Evolutionary conservation across 169 alveolate genomes (phyloP).

Genomic region (Cryptosporidium sp.): DNA sequence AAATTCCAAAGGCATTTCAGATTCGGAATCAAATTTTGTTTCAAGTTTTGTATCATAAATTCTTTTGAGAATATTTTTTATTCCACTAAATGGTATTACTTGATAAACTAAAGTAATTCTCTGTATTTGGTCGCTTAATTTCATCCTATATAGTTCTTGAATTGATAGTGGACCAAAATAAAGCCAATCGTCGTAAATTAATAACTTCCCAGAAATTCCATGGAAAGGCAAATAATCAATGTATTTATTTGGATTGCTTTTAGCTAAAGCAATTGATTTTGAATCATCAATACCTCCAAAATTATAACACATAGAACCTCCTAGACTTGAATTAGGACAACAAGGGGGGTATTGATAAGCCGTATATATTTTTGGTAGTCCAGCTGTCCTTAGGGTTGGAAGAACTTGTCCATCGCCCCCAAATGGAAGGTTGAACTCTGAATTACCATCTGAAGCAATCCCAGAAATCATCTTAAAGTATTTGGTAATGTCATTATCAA

Average conservation of each 20-base stretch:
- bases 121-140: slow-evolving; percentile 47
- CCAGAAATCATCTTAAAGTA: slow-evolving; percentile 58
- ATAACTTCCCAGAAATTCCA: slow-evolving; percentile 53
- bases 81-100: slow-evolving; percentile 67
- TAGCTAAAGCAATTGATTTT: not conserved
- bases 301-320: slow-evolving; percentile 56
- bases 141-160: slow-evolving; percentile 54
- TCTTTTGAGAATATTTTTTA: slow-evolving; percentile 39
- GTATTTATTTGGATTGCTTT: not conserved
- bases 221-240: slow-evolving; percentile 17
- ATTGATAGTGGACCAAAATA: slow-evolving; percentile 47
- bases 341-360: slow-evolving; percentile 73
- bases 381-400: slow-evolving; percentile 60
- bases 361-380: slow-evolving; percentile 71
- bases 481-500: slow-evolving; percentile 5
- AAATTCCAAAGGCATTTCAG: not conserved
- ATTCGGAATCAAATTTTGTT: not conserved
- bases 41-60: not conserved
- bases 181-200: slow-evolving; percentile 66
- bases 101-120: slow-evolving; percentile 69
- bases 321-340: slow-evolving; percentile 63
- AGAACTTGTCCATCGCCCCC: slow-evolving; percentile 73
- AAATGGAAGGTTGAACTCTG: slow-evolving; percentile 59
- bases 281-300: slow-evolving; percentile 60
- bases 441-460: slow-evolving; percentile 4